phyloP scores from a whole-genome alignment of 257 asterid genomes.

The Petunia secreta region DNA sequence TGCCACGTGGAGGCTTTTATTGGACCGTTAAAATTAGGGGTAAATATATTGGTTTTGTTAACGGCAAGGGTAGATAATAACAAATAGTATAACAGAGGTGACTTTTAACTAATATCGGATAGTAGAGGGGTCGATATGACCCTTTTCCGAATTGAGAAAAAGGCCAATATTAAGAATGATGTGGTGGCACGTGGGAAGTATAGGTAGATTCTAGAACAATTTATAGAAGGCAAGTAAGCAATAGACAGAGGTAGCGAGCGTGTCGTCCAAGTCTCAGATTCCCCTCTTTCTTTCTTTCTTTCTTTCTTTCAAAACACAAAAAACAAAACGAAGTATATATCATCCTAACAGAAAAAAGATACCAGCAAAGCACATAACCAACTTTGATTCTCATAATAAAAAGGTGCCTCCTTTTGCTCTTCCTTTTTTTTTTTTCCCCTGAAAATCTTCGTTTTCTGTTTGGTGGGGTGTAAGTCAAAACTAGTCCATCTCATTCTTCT shows the following conservation, averaged over 20 bases:
- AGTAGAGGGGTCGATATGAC: no score
- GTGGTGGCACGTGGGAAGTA: constrained; percentile 9
- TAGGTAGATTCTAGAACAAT: not conserved
- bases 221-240: not conserved
- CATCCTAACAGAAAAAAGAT: not conserved
- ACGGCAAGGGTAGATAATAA: no score
- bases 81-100: no score
- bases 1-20: no score
- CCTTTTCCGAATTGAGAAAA: not conserved
- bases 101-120: no score
- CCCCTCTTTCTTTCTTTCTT: constrained; percentile 5
- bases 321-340: no score
- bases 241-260: not conserved
- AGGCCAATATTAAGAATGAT: not conserved
- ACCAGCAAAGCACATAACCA: not conserved
- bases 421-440: no score
- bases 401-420: not conserved
- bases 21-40: no score
- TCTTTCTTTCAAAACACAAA: not conserved
- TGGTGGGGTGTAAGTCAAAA: constrained; percentile 14
- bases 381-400: not conserved
- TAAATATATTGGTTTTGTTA: no score
- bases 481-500: not conserved
- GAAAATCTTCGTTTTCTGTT: not conserved
- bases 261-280: constrained; percentile 9